Conservation (phyloP, 2,329 filamentous ascomycete species). For the Aspergillus intermedius region DNA sequence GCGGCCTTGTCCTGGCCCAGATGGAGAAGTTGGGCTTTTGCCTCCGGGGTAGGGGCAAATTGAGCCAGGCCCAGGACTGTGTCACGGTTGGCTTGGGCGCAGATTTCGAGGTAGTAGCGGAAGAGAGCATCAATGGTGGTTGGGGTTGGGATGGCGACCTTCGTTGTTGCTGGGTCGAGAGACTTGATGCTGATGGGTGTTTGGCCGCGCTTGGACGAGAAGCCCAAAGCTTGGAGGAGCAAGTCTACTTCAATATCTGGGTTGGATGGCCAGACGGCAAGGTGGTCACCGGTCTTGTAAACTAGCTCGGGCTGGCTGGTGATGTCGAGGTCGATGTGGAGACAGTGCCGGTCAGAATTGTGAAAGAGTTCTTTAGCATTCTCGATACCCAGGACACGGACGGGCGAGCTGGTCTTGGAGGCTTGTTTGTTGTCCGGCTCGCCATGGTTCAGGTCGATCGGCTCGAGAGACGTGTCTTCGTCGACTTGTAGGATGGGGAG, state of each 20-base stretch:
- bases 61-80: constrained; percentile 73
- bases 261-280: constrained; percentile 89
- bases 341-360: constrained; percentile 72
- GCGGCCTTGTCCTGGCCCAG: constrained; percentile 80
- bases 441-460: constrained; percentile 73
- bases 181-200: constrained; percentile 50
- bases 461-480: constrained; percentile 62
- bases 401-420: constrained; percentile 62
- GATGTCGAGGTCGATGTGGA: constrained; percentile 85
- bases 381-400: constrained; percentile 76
- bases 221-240: constrained; percentile 65
- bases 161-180: constrained; percentile 63
- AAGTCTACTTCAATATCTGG: constrained; percentile 77
- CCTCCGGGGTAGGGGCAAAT: constrained; percentile 70
- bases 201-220: constrained; percentile 34
- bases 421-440: constrained; percentile 75
- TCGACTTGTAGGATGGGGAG: constrained; percentile 77
- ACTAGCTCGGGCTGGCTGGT: constrained; percentile 66
- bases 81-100: constrained; percentile 85
- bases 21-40: constrained; percentile 73
- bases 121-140: constrained; percentile 82
- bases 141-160: constrained; percentile 80
- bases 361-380: constrained; percentile 76
- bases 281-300: constrained; percentile 92
- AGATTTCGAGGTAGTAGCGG: constrained; percentile 89